Conservation (phyloP, 2,329 filamentous ascomycete genomes). For the Lachnellula cervina region DNA sequence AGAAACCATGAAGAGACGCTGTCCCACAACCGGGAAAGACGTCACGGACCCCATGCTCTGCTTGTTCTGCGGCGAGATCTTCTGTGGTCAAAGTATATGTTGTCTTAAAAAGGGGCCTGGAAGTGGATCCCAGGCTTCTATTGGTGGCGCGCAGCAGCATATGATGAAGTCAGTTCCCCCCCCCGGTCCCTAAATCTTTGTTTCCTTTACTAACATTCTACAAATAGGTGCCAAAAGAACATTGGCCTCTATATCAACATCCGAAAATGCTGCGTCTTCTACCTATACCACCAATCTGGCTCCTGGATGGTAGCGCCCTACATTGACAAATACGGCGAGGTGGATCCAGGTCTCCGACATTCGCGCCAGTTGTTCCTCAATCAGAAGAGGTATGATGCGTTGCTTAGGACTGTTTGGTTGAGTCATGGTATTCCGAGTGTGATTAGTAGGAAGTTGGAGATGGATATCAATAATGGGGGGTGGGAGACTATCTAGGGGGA, state of each 20-base stretch:
- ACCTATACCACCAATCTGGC: slow-evolving; percentile 75
- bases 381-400: slow-evolving; percentile 86
- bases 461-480: slow-evolving; percentile 93
- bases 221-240: slow-evolving; percentile 72
- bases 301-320: slow-evolving; percentile 87
- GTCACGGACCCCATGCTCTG: slow-evolving; percentile 87
- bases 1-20: slow-evolving; percentile 77
- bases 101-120: slow-evolving; percentile 60
- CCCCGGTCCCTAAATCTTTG: not conserved
- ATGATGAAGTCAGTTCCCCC: slow-evolving; percentile 64
- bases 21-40: slow-evolving; percentile 87
- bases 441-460: slow-evolving; percentile 85
- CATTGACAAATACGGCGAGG: slow-evolving; percentile 92
- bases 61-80: slow-evolving; percentile 92
- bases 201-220: slow-evolving; percentile 22
- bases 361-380: slow-evolving; percentile 88
- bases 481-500: slow-evolving; percentile 71
- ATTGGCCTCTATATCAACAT: slow-evolving; percentile 96
- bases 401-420: slow-evolving; percentile 82
- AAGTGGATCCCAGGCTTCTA: slow-evolving; percentile 39
- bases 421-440: slow-evolving; percentile 81
- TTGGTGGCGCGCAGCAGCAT: slow-evolving; percentile 88
- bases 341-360: slow-evolving; percentile 82
- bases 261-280: slow-evolving; percentile 88
- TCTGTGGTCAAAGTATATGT: slow-evolving; percentile 91